A percentile compares a stretch with the other conserved stretches of the same genome.
phyloP scores from a whole-genome alignment of 2,329 filamentous ascomycete genomes.

The Endocalyx cinctus region DNA sequence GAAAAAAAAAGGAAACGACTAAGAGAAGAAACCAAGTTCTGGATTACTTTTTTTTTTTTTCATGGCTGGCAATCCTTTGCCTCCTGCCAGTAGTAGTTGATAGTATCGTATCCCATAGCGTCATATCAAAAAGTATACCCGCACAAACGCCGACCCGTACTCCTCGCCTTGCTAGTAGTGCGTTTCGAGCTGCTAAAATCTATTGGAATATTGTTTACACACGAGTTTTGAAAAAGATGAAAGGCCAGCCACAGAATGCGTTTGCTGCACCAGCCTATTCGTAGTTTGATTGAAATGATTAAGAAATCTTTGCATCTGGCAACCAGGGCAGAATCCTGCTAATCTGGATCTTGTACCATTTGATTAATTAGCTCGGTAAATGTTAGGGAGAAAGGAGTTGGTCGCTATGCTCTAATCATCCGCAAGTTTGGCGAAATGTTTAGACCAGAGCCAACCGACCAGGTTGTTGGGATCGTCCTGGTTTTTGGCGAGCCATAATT shows the following conservation, averaged over 20 bases:
- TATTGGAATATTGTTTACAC: slow-evolving; percentile 15
- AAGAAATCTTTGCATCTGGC: too few species aligned
- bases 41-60: slow-evolving; percentile 9
- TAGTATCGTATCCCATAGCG: slow-evolving; percentile 27
- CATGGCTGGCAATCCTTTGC: slow-evolving; percentile 25
- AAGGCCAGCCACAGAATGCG: too few species aligned
- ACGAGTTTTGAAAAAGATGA: slow-evolving; percentile 12
- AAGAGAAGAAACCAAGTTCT: slow-evolving; percentile 4
- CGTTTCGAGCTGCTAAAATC: slow-evolving; percentile 9
- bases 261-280: too few species aligned
- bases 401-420: slow-evolving; percentile 39
- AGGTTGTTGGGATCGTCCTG: slow-evolving; percentile 78
- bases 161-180: slow-evolving; percentile 17
- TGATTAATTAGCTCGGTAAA: too few species aligned
- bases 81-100: too few species aligned
- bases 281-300: too few species aligned
- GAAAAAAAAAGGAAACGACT: not conserved
- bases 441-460: slow-evolving; percentile 98
- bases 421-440: slow-evolving; percentile 78
- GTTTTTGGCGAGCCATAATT: slow-evolving; percentile 95
- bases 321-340: too few species aligned
- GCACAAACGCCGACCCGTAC: slow-evolving; percentile 22
- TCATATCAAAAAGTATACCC: slow-evolving; percentile 23
- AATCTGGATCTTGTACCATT: too few species aligned
- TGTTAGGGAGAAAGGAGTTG: too few species aligned